Evolutionary conservation across 2,329 filamentous ascomycete species (phyloP), one percentile per base, ranked within the genome.

Genomic region (Phaeosphaeria sp.): DNA sequence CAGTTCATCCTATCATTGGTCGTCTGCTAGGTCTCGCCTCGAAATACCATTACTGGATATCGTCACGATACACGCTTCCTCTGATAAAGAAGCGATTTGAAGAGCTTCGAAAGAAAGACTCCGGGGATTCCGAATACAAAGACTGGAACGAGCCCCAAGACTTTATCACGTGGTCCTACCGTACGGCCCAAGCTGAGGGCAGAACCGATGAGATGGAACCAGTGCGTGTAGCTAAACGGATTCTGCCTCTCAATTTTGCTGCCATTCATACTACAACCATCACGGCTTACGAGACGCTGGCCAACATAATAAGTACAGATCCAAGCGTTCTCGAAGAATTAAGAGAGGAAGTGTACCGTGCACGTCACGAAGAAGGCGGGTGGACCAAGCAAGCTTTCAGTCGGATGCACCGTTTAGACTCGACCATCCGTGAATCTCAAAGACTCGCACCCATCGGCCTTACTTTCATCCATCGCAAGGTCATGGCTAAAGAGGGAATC

Each of bases 401-500:
- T 9, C 71, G 74, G 2, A 78, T 86, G 11, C 69, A 81, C 49
- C 78, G 80, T 3, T 73, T 82, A 30, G 84, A 86, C 71, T 84
- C 82, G 4, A 81, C 81, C 17, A 81, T 86, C 44, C 81, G 83
- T 27, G 84, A 86, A 67, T 84, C 81, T 33, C 81, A 84, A 71
- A 80, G 84, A 4, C 46, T 81, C 15, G 82, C 79, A 65, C 78
- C 80, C 52, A 82, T 86, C 43, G 75, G 78, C 13, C 72, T 79
- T n/a, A 80, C 79, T 0, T 74, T 84, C 6, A 70, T 81, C 15
- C 78, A 81, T 57, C 78, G 83, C 11, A 81, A 82, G 59, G 82
- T 86, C 0, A 64, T 73, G n/a, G 83, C 84, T 49, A 87, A 86
- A 61, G 84, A 98, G 46, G 88, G 89, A 33, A 96, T 98, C 74